Base-by-base conservation (phyloP, 352 stramenopile genomes). In the Plasmopara halstedii region DNA sequence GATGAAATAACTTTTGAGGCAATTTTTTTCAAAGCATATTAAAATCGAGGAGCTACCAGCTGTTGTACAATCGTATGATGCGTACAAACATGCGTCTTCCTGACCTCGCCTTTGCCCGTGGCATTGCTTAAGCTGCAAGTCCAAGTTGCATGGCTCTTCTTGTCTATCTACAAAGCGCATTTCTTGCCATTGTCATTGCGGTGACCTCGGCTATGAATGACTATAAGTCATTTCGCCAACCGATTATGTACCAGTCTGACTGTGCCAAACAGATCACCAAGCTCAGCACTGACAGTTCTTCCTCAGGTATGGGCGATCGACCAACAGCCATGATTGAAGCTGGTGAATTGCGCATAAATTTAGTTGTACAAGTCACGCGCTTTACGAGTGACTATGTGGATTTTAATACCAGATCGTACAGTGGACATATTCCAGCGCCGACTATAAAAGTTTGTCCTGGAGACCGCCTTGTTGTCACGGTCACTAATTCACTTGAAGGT, bases 371-470 rank as follows among this genome's bases (percentile, higher is more conserved):
- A 19, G 41, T 80, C 37, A 50, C 64, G 19, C 70, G 76, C 40
- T 88, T 84, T 57, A 76, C 78, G 46, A 85, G 73, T 50, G 54
- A 68, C 36, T 88, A 88, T 47, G 67, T 88, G 34, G 60, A 63
- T 50, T 85, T 88, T 35, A 86, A 83, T 52, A 85, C 77, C 38
- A 65, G 77, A 45, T 73, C 77, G 26, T 89, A 78, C 63, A 83
- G 85, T 52, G 74, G 72, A 25, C 57, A 53, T 9, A 58, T 89
- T 29, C 77, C 77, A 4, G 70, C 68, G 15, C 77, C 77, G 3
- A 87, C 74, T 10, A 84, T 89, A 54, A 81, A 81, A 36, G 61
- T 89, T 25, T 87, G 74, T 50, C 74, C 77, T 1, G 77, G 77
- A 17, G 77, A 89, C 43, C 62, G 52, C 15, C 58, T 89, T 10